A percentile compares a stretch with the other conserved stretches of the same genome.
Evolutionary conservation across 805 yeast genomes (phyloP).

Genomic region (Isabelozyma rhagii): DNA sequence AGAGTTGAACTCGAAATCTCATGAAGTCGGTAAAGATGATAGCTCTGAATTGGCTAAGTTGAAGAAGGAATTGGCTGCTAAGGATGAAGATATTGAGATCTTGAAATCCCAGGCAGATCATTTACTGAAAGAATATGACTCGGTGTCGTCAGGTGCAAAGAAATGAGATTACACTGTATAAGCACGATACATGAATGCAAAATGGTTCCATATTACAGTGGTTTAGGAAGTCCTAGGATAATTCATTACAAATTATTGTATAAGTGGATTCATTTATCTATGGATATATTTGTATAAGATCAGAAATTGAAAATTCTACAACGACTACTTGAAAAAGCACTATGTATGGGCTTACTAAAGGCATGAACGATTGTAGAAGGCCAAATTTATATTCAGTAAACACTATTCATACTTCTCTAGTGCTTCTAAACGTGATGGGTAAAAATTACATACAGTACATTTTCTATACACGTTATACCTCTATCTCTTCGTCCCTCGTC

Average conservation of each 20-base stretch:
- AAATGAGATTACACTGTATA: neutral
- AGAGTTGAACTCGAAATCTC: constrained; percentile 15
- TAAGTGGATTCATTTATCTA: too few relatives aligned
- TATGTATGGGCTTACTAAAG: too few relatives aligned
- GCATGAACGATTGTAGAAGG: too few relatives aligned
- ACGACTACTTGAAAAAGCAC: too few relatives aligned
- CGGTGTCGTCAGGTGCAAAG: constrained; percentile 14
- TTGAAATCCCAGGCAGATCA: constrained; percentile 72
- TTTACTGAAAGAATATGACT: constrained; percentile 62
- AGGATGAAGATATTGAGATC: constrained; percentile 61
- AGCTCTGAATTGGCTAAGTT: constrained; percentile 44
- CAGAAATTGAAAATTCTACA: too few relatives aligned
- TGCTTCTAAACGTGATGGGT: too few relatives aligned
- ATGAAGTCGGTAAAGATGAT: constrained; percentile 21
- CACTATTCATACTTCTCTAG: neutral
- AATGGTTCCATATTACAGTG: too few relatives aligned
- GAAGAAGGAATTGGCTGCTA: constrained; percentile 45
- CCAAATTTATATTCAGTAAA: neutral
- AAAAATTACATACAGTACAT: neutral
- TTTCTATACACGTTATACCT: neutral
- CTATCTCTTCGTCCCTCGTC: constrained; percentile 26
- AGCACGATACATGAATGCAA: too few relatives aligned
- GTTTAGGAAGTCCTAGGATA: too few relatives aligned
- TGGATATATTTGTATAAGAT: too few relatives aligned
- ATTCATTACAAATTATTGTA: too few relatives aligned